Base-by-base conservation (phyloP, 2,329 filamentous ascomycete species). In the Aspergillus bombycis region DNA sequence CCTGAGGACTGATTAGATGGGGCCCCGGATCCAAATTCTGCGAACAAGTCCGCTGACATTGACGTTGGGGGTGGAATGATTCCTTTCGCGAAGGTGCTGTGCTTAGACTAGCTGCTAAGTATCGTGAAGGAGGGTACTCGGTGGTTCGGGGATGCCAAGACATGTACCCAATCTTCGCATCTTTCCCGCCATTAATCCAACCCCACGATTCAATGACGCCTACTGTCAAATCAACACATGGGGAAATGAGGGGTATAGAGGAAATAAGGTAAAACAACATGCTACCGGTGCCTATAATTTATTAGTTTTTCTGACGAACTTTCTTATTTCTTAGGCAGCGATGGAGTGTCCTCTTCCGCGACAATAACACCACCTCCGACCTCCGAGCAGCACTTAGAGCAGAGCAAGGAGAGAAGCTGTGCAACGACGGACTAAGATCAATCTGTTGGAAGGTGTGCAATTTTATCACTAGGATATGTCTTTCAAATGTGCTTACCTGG, bases 371-470 rank as follows among this genome's bases (percentile, higher is more conserved):
- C 60, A 86, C 83, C 71, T 80, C 91, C 63, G 85, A 88, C 64
- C 81, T 93, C 61, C 88, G 86, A 77, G 83, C 83, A 67, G 87
- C 88, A n/a, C 84, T 92, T 58, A 87, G 84, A 75, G 80, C 85
- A 67, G 85, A 88, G 70, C 85, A 78, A 62, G 74, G 85, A 21
- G 77, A 84, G 19, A 91, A 85, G 71, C 88, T 89, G 56, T 93
- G 90, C 75, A 80, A 88, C 59, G 83, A 88, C 54, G 93, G 92
- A 16, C 87, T 93, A 67, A 88, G 94, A 61, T 97, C 94, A 3
- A 85, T 96, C 43, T 96, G 91, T 78, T 98, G 94, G 94, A 97
- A 97, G 87, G 91, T 90, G 74, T 71, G 65, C 58, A 48, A 34
- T 62, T 61, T 43, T 19, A 48, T 26, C 58, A 57, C 41, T 38